phyloP scores from a whole-genome alignment of 306 rosid genomes.

The Lotus japonicus region DNA sequence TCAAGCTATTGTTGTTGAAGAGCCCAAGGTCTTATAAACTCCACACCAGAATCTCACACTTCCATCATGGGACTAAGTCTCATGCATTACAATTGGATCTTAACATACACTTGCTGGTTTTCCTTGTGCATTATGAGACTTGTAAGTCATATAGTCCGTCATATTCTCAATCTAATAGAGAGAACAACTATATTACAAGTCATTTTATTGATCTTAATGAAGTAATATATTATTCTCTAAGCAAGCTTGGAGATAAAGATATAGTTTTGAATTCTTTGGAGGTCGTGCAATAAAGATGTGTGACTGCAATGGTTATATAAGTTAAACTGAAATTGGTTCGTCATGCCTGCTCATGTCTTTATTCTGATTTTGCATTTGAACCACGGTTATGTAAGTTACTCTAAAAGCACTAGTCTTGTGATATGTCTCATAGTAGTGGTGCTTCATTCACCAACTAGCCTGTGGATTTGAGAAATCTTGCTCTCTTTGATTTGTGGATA shows the following conservation, averaged over 20 bases:
- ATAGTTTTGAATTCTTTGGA: not conserved
- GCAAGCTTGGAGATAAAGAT: not conserved
- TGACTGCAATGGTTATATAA: not conserved
- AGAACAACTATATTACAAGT: not conserved
- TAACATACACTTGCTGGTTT: not conserved
- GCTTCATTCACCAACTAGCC: not conserved
- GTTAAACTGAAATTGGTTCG: not conserved
- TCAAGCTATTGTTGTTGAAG: no score
- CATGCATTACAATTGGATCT: no score
- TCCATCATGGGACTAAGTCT: no score
- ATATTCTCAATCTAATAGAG: not conserved
- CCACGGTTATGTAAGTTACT: not conserved
- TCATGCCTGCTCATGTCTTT: no score
- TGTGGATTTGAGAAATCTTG: not conserved
- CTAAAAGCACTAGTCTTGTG: not conserved
- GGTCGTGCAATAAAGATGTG: not conserved
- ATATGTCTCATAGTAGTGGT: not conserved
- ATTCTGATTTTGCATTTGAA: not conserved
- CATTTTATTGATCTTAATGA: not conserved
- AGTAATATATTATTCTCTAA: not conserved
- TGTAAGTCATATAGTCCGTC: not conserved
- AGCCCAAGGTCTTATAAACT: no score
- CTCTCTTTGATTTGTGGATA: not conserved
- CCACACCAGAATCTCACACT: no score
- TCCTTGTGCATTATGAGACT: not conserved